phyloP scores from a whole-genome alignment of 306 rosid genomes.

The Phaseolus lunatus region DNA sequence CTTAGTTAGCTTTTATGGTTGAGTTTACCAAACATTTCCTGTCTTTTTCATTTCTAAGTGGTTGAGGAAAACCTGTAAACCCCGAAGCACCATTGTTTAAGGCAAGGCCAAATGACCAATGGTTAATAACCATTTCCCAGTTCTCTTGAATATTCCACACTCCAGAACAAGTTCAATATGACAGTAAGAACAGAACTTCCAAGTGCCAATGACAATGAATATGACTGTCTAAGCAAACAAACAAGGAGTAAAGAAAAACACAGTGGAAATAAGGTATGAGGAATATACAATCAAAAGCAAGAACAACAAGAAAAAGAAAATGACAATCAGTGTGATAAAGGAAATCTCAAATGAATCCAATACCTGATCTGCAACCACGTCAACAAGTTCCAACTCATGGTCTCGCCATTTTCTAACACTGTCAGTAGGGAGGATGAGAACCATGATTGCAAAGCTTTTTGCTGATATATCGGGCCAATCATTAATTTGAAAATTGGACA shows the following conservation, averaged over 20 bases:
- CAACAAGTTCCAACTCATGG: conserved; percentile 87
- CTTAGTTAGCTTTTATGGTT: not conserved
- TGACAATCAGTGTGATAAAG: conserved; percentile 16
- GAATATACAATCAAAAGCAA: not conserved
- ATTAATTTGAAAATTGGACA: conserved; percentile 82
- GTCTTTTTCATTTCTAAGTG: not conserved
- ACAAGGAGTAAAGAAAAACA: conserved; percentile 3
- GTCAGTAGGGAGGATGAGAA: conserved; percentile 87
- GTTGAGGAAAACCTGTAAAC: conserved; percentile 24
- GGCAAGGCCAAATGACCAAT: conserved; percentile 31
- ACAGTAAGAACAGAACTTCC: conserved; percentile 34
- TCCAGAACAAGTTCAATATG: conserved; percentile 36
- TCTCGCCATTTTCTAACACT: conserved; percentile 89
- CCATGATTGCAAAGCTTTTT: conserved; percentile 88
- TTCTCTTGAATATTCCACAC: conserved; percentile 13
- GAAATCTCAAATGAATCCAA: conserved; percentile 60
- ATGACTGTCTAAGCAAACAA: conserved; percentile 17
- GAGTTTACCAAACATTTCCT: not conserved
- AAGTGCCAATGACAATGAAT: conserved; percentile 21
- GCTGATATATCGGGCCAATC: conserved; percentile 86
- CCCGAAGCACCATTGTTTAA: not conserved
- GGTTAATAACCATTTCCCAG: conserved; percentile 15
- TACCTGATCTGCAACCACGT: conserved; percentile 99
- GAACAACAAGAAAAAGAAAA: conserved; percentile 6
- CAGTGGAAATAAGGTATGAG: conserved; percentile 1